A percentile compares a stretch with the other conserved stretches of the same genome.
Conservation (phyloP, 2,329 filamentous ascomycete species). For the Mycosphaerella sp. region DNA sequence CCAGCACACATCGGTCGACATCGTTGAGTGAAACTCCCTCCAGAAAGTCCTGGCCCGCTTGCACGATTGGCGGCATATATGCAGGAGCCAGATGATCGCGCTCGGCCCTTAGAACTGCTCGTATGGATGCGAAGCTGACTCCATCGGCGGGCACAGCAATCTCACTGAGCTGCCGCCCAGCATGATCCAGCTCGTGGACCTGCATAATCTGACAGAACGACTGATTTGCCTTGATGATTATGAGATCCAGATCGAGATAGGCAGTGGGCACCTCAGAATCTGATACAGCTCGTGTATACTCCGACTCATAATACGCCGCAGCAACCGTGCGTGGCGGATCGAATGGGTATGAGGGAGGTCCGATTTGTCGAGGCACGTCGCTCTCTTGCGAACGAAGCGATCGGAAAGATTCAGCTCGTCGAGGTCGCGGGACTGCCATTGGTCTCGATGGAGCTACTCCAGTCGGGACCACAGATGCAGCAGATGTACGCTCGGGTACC, state of each 20-base stretch:
- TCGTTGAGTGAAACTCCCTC: slow-evolving; percentile 39
- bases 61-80: slow-evolving; percentile 47
- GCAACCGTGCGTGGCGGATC: slow-evolving; percentile 17
- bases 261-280: slow-evolving; percentile 33
- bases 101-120: slow-evolving; percentile 43
- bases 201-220: slow-evolving; percentile 41
- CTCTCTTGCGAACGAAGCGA: slow-evolving; percentile 31
- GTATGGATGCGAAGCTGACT: slow-evolving; percentile 41
- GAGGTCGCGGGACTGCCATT: slow-evolving; percentile 16
- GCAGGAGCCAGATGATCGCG: slow-evolving; percentile 44
- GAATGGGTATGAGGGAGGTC: slow-evolving; percentile 17
- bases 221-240: slow-evolving; percentile 42
- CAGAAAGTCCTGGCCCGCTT: slow-evolving; percentile 40
- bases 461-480: slow-evolving; percentile 8
- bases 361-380: slow-evolving; percentile 22
- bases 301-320: slow-evolving; percentile 16
- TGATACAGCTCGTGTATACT: slow-evolving; percentile 11
- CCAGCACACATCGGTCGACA: slow-evolving; percentile 41
- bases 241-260: slow-evolving; percentile 45
- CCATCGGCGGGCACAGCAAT: slow-evolving; percentile 39
- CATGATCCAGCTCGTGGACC: slow-evolving; percentile 34
- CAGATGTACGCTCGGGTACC: slow-evolving; percentile 12
- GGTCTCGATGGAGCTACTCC: background rate
- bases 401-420: slow-evolving; percentile 32
- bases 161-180: slow-evolving; percentile 39